phyloP scores from a whole-genome alignment of 1,139 yeast species.

The Suhomyces maxii region DNA sequence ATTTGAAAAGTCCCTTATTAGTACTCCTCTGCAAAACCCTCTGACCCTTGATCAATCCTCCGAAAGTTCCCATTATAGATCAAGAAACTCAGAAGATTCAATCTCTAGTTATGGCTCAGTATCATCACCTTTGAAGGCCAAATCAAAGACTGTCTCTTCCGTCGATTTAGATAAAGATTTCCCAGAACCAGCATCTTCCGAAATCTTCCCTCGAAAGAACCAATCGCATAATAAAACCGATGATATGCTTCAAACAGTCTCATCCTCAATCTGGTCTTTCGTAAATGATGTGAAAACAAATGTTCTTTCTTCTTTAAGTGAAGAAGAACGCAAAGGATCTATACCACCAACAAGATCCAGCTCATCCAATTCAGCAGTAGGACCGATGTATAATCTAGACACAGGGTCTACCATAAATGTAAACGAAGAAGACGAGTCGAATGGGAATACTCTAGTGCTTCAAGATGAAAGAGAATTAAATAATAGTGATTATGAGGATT shows the following conservation, averaged over 20 bases:
- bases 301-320: constrained; percentile 37
- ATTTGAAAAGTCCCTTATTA: constrained; percentile 52
- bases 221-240: constrained; percentile 5
- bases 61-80: constrained; percentile 14
- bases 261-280: constrained; percentile 48
- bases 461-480: constrained; percentile 8
- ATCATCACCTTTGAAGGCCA: constrained; percentile 28
- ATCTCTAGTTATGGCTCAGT: constrained; percentile 26
- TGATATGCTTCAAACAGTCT: constrained; percentile 40
- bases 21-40: constrained; percentile 9
- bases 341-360: constrained; percentile 1
- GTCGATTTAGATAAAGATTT: constrained; percentile 9
- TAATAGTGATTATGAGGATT: constrained; percentile 18
- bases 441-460: constrained; percentile 8
- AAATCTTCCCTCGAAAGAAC: not conserved
- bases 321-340: constrained; percentile 19
- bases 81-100: constrained; percentile 30
- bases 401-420: constrained; percentile 29
- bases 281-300: constrained; percentile 45
- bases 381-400: constrained; percentile 27
- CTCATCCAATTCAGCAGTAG: constrained; percentile 3
- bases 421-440: constrained; percentile 10
- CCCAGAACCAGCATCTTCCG: constrained; percentile 4
- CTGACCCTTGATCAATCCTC: constrained; percentile 8
- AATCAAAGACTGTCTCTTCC: constrained; percentile 14